These are phyloP conservation scores for Penicillium canescens DNA, from an alignment of 495 filamentous ascomycete genomes.

Conservation along the genomic window DNA sequence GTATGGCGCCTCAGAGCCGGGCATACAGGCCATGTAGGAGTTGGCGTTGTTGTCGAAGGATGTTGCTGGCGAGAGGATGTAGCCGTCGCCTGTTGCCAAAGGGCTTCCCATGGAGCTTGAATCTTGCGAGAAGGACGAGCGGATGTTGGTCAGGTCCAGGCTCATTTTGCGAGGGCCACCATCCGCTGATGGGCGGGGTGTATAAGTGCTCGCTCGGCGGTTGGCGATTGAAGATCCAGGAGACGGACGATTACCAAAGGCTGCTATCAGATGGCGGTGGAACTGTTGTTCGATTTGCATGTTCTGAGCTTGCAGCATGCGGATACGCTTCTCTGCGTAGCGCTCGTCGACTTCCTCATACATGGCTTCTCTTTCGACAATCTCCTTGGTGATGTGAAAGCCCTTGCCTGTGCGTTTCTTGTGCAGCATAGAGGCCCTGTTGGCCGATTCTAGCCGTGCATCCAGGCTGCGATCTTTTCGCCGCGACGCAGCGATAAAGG, in stretches of 20 bases:
- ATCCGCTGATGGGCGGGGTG: conserved; percentile 29
- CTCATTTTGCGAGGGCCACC: conserved; percentile 41
- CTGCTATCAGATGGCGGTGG: conserved; percentile 39
- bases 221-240: conserved; percentile 20
- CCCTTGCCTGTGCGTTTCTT: conserved; percentile 83
- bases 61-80: conserved; percentile 32
- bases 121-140: conserved; percentile 29
- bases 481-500: conserved; percentile 94
- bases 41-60: conserved; percentile 24
- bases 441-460: conserved; percentile 85
- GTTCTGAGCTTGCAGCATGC: conserved; percentile 45
- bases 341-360: conserved; percentile 93
- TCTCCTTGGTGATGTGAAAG: conserved; percentile 81
- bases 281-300: conserved; percentile 45
- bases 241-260: conserved; percentile 28
- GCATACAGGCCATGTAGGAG: conserved; percentile 27
- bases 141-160: conserved; percentile 38
- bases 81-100: conserved; percentile 19
- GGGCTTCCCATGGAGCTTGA: conserved; percentile 30
- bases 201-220: conserved; percentile 22
- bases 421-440: conserved; percentile 85
- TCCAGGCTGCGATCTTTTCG: conserved; percentile 87
- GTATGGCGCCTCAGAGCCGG: conserved; percentile 12
- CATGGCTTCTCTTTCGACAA: conserved; percentile 93
- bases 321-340: conserved; percentile 45